Percentiles rank a stretch among this genome's conserved stretches.
Conservation (phyloP, 139 green algal genomes). For the Nannochloris sp. region DNA sequence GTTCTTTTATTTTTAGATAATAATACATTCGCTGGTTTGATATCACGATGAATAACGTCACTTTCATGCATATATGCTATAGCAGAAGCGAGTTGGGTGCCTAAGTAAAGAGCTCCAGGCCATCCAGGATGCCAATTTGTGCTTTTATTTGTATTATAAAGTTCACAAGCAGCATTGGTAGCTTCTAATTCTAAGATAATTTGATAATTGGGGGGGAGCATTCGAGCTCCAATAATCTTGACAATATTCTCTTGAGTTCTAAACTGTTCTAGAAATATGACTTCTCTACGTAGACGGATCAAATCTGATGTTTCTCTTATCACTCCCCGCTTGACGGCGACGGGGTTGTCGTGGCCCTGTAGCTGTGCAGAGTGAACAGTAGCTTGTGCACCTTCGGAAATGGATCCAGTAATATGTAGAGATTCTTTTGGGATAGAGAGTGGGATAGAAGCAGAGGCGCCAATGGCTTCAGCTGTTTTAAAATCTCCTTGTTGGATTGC, state of each 20-base stretch:
- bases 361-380: conserved; percentile 16
- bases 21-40: conserved; percentile 53
- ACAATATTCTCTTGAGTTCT: conserved; percentile 36
- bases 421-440: conserved; percentile 15
- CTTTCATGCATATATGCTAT: conserved; percentile 42
- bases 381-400: conserved; percentile 39
- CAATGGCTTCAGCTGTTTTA: conserved; percentile 17
- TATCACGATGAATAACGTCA: conserved; percentile 33
- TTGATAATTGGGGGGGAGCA: conserved; percentile 66
- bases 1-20: conserved; percentile 2
- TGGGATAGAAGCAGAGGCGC: neutral
- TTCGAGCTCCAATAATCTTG: conserved; percentile 44
- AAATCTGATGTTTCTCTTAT: conserved; percentile 46
- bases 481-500: conserved; percentile 34
- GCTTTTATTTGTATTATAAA: conserved; percentile 55
- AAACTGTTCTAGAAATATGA: conserved; percentile 47
- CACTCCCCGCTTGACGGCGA: conserved; percentile 66
- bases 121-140: conserved; percentile 47
- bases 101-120: conserved; percentile 30
- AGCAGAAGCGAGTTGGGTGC: conserved; percentile 36
- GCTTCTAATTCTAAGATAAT: conserved; percentile 55
- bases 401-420: neutral
- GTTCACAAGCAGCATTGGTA: conserved; percentile 29
- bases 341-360: conserved; percentile 19
- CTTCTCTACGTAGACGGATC: conserved; percentile 57